These are phyloP conservation scores for Entomortierella beljakovae DNA, from an alignment of 192 early-diverging fungal genomes.

Conservation along the genomic window DNA sequence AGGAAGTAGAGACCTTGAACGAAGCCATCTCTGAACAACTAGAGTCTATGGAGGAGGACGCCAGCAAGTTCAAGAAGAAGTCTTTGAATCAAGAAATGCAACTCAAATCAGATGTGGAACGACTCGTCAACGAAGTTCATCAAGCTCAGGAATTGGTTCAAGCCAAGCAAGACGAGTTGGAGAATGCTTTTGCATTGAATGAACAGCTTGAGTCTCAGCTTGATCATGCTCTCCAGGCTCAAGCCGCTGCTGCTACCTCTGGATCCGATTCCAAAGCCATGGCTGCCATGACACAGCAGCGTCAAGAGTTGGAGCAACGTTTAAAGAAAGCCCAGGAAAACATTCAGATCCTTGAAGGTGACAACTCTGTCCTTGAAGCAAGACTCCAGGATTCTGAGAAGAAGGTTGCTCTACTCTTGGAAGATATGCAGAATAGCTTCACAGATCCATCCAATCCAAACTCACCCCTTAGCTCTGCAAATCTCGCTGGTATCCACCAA, in stretches of 20 bases:
- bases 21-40: constrained; percentile 35
- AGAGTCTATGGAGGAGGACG: constrained; percentile 24
- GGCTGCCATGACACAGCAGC: too few relatives aligned
- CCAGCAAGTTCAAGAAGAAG: constrained; percentile 10
- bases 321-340: constrained; percentile 29
- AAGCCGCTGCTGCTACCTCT: constrained; percentile 15
- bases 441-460: constrained; percentile 23
- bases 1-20: constrained; percentile 36
- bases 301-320: constrained; percentile 32
- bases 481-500: constrained; percentile 29
- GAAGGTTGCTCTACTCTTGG: constrained; percentile 35
- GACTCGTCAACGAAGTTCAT: constrained; percentile 41
- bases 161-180: constrained; percentile 22
- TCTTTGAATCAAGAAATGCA: constrained; percentile 13
- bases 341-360: constrained; percentile 20
- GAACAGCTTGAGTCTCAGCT: constrained; percentile 46
- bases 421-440: constrained; percentile 40
- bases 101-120: constrained; percentile 45
- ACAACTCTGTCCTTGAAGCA: constrained; percentile 38
- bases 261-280: constrained; percentile 2
- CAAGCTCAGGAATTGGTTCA: constrained; percentile 29
- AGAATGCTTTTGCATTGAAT: constrained; percentile 33
- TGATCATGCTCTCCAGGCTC: constrained; percentile 24
- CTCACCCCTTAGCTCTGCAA: constrained; percentile 42
- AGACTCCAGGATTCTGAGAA: constrained; percentile 38